Percentiles rank a stretch among this genome's conserved stretches.
Conservation (phyloP, 768 basidiomycete genomes). For the Leccinum obscurum region DNA sequence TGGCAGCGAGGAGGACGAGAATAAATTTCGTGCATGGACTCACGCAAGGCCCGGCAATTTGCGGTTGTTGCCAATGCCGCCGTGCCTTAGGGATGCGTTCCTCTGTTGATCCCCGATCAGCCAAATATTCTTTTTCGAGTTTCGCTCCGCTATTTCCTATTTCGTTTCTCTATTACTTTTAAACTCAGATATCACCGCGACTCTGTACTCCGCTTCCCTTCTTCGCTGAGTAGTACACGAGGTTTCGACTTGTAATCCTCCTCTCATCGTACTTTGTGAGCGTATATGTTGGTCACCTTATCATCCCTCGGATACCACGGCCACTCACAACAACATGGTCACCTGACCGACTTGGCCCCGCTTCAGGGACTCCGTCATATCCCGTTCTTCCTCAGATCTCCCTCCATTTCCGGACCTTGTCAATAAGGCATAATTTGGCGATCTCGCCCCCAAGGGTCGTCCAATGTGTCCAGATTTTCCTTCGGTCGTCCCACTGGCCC, state of each 20-base stretch:
- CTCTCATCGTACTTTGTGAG: constrained; percentile 4
- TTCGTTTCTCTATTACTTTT: constrained; percentile 13
- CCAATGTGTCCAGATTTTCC: constrained; percentile 7
- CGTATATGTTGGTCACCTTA: neutral
- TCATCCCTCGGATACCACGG: constrained; percentile 23
- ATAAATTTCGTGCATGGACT: constrained; percentile 4
- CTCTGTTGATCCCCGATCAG: constrained; percentile 68
- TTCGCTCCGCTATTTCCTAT: constrained; percentile 32
- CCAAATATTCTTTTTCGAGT: constrained; percentile 35
- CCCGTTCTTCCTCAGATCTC: constrained; percentile 25
- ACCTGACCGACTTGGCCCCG: constrained; percentile 20
- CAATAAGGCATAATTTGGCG: constrained; percentile 26
- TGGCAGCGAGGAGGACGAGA: neutral
- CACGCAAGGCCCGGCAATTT: constrained; percentile 25
- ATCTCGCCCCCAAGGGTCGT: constrained; percentile 18
- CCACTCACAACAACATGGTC: constrained; percentile 3
- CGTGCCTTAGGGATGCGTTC: constrained; percentile 35
- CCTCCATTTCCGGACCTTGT: constrained; percentile 25
- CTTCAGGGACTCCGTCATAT: constrained; percentile 25
- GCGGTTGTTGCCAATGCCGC: constrained; percentile 29
- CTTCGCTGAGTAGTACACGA: constrained; percentile 22
- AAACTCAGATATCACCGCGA: constrained; percentile 33
- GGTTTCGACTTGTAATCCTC: neutral
- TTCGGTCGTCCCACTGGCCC: neutral
- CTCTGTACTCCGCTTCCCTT: constrained; percentile 2